These are phyloP conservation scores for Cryptosporidium baileyi DNA, from an alignment of 169 alveolate species.

Conservation along the genomic window DNA sequence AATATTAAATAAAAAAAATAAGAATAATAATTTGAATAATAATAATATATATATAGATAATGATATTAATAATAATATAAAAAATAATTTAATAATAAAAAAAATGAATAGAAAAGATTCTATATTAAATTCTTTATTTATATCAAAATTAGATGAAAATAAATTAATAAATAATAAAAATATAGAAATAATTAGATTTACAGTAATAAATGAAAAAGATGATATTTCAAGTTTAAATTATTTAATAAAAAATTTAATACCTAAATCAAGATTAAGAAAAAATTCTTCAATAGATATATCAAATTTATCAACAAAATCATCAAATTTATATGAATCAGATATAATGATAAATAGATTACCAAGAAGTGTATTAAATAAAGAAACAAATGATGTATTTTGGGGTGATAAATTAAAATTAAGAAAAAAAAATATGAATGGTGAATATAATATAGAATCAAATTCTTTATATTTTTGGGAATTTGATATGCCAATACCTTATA, in stretches of 20 bases:
- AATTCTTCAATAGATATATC: not conserved
- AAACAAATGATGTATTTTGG: slow-evolving; percentile 61
- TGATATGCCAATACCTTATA: slow-evolving; percentile 67
- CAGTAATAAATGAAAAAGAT: slow-evolving; percentile 27
- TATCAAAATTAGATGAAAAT: not conserved
- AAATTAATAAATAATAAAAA: not conserved
- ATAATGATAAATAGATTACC: slow-evolving; percentile 2
- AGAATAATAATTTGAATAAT: not conserved
- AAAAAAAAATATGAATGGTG: not conserved
- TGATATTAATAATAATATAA: not conserved
- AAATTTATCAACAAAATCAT: slow-evolving; percentile 28
- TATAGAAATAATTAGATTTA: not conserved
- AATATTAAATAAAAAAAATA: not conserved
- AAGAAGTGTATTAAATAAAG: slow-evolving; percentile 42
- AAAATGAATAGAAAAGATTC: not conserved
- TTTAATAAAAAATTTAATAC: slow-evolving; percentile 18
- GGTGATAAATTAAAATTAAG: slow-evolving; percentile 44
- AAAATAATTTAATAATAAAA: not conserved
- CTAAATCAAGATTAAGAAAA: not conserved
- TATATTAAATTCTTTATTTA: not conserved
- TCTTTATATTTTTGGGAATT: slow-evolving; percentile 43
- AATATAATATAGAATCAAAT: not conserved
- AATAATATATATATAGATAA: not conserved
- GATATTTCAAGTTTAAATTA: slow-evolving; percentile 45
- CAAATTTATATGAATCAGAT: not conserved